phyloP scores from a whole-genome alignment of 768 basidiomycete species.

The Tubosaeta sp. region DNA sequence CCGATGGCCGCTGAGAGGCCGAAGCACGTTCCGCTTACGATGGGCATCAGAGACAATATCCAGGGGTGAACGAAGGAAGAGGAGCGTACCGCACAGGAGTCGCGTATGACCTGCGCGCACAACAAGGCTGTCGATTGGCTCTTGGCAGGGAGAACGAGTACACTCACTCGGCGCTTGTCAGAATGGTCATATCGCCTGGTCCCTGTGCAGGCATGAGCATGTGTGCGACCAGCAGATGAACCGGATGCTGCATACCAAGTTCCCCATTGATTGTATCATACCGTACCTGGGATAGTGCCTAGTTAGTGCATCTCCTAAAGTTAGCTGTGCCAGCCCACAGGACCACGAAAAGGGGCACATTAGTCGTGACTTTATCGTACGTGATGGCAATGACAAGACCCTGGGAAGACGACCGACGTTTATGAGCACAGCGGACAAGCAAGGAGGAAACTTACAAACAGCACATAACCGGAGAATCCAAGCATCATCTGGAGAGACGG shows the following conservation, averaged over 20 bases:
- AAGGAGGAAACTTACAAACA: conserved; percentile 41
- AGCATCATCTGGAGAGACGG: conserved; percentile 48
- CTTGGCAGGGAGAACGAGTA: background rate
- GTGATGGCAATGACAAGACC: conserved; percentile 55
- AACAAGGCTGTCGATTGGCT: too few relatives aligned
- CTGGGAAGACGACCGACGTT: background rate
- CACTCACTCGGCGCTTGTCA: conserved; percentile 60
- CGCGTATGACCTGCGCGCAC: conserved; percentile 45
- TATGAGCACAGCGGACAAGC: background rate
- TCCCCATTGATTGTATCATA: conserved; percentile 65
- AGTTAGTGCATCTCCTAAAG: background rate
- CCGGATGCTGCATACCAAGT: conserved; percentile 39
- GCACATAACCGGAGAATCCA: conserved; percentile 64
- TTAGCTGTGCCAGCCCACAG: conserved; percentile 40
- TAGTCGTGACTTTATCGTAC: conserved; percentile 59
- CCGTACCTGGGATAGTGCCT: conserved; percentile 46
- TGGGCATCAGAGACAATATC: background rate
- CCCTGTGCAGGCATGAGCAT: conserved; percentile 27
- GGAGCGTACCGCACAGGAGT: conserved; percentile 51
- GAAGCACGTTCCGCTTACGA: conserved; percentile 57
- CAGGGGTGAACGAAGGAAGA: background rate
- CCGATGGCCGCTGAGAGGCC: conserved; percentile 65
- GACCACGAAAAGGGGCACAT: conserved; percentile 61
- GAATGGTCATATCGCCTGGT: conserved; percentile 65
- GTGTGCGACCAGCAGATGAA: background rate